Conservation (phyloP, 164 flowering plant genomes). For the Annona squamosa region DNA sequence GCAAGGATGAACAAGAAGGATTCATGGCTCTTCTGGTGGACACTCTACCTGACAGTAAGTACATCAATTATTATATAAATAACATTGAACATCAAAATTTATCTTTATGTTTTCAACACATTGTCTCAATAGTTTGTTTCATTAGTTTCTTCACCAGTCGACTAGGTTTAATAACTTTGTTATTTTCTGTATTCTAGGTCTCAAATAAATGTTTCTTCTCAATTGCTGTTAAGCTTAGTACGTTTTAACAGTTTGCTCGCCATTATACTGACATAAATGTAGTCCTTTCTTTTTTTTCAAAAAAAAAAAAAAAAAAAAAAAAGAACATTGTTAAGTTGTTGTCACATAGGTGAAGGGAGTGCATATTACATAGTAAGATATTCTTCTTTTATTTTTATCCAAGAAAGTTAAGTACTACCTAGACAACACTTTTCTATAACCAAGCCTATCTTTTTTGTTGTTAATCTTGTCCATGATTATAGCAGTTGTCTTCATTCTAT, state of each 20-base stretch:
- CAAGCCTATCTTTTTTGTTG: too few relatives aligned
- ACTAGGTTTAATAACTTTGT: not conserved
- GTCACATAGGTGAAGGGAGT: too few relatives aligned
- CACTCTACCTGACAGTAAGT: constrained; percentile 82
- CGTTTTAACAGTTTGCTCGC: not conserved
- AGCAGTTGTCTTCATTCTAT: too few relatives aligned
- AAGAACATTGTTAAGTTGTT: too few relatives aligned
- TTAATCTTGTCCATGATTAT: too few relatives aligned
- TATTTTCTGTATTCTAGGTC: not conserved
- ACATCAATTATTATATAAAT: not conserved
- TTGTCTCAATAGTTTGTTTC: not conserved
- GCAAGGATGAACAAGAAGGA: constrained; percentile 96
- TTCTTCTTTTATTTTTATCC: too few relatives aligned
- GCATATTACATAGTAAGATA: too few relatives aligned
- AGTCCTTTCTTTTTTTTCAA: not conserved
- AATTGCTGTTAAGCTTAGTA: not conserved
- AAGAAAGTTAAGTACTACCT: too few relatives aligned
- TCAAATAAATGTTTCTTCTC: not conserved
- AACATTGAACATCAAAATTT: not conserved
- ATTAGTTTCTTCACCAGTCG: not conserved
- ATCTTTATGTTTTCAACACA: not conserved
- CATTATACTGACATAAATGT: not conserved
- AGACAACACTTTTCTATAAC: too few relatives aligned
- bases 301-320: too few relatives aligned
- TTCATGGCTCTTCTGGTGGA: constrained; percentile 99